Evolutionary conservation across 805 yeast genomes (phyloP), one percentile per base, ranked within the genome.

Genomic region (Metschnikowia kofuensis): DNA sequence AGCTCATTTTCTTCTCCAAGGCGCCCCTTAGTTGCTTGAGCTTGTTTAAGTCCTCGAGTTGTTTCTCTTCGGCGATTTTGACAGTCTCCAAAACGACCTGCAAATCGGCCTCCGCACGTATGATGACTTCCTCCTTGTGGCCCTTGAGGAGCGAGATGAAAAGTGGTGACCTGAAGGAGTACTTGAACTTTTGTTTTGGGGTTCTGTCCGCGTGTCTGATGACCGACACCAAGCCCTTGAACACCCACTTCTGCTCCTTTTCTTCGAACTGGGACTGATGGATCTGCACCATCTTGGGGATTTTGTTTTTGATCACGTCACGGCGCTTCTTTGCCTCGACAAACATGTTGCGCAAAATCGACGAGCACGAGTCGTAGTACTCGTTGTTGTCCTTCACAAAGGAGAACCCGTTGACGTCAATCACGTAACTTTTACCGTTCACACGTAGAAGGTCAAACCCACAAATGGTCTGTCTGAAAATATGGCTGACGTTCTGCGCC

Each of bases 151-250:
- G 68, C 0, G 94, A 88, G 39, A 90, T 83, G 62, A 94, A 94
- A 10, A 89, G 77, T 6, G 89, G 91, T 2, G 96, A 85, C 56
- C 85, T 84, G 74, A 94, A 94, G 0, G 97, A 90, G 68, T 89
- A 95, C 65, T 94, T 94, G 73, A 94, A 89, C 66, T 94, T 94
- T 70, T 94, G 99, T 66, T 94, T 94, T 13, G 99, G 99, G 0
- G 99, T 94, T 65, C 99, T 81, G 65, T 94, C 99, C 7, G 98
- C 99, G 68, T 94, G 99, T 58, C 99, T 82, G 47, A 94, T 85
- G 29, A 92, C 95, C 14, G 87, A 78, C 10, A 94, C 96, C 69
- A 88, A 73, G 14, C 97, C 97, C 67, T 94, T 94, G 68, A 94
- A 85, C 6, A 88, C 89, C 99, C 99, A 94, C 69, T 92, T 92